A percentile compares a stretch with the other conserved stretches of the same genome.
Evolutionary conservation across 2,329 filamentous ascomycete species (phyloP).

Genomic region (Diaporthe nobilis): DNA sequence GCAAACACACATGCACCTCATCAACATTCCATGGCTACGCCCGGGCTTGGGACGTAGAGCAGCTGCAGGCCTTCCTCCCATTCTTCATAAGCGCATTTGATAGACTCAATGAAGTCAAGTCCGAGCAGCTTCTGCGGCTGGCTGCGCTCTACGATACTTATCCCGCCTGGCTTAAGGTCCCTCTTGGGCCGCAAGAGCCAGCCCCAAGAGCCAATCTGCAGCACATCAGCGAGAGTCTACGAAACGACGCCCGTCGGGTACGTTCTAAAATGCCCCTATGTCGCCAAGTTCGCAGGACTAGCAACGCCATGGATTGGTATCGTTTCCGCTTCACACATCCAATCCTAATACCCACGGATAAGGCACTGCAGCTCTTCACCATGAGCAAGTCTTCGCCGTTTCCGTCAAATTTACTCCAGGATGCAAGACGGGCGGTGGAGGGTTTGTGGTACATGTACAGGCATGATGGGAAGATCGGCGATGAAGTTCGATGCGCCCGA

Average conservation of each 20-base stretch:
- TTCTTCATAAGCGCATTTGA: neutral
- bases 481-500: neutral
- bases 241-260: neutral
- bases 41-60: neutral
- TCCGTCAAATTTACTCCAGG: neutral
- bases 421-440: slow-evolving; percentile 12
- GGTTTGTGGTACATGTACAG: neutral
- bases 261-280: neutral
- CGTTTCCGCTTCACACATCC: slow-evolving; percentile 20
- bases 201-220: neutral
- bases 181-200: slow-evolving; percentile 2
- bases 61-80: slow-evolving; percentile 10
- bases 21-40: neutral
- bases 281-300: neutral
- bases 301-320: neutral
- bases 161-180: neutral
- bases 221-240: neutral
- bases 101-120: slow-evolving; percentile 5
- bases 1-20: neutral
- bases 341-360: neutral
- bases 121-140: slow-evolving; percentile 1
- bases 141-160: neutral
- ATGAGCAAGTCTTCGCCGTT: neutral
- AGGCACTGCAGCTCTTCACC: slow-evolving; percentile 10
- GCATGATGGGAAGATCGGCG: neutral